Base-by-base conservation (phyloP, 176 grass and related monocot species). In the Coix lacrymajobi region DNA sequence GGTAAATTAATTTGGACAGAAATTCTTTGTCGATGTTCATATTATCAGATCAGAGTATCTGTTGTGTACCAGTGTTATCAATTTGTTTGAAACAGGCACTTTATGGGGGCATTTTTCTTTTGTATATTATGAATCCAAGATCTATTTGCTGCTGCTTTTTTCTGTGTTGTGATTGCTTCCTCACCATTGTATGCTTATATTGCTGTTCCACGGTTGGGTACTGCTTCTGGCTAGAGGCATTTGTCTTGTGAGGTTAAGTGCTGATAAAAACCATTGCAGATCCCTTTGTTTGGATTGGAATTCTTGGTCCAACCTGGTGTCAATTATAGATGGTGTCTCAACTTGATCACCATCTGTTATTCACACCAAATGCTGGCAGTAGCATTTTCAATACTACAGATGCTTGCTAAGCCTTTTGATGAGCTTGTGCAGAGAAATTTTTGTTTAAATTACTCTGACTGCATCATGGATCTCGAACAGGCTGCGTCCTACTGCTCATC, bases 1-100 rank as follows among this genome's bases (percentile, higher is more conserved):
- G 41, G n/a, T 76, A 73, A 76, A 62, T 9, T 79, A 85, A 13
- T 32, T 85, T 77, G 33, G 36, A 70, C 49, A 43, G 41, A 62
- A 49, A 46, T 22, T 84, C 40, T 2, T 26, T 14, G 29, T 31
- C n/a, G 11, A 12, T 26, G 19, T 57, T 64, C 22, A 49, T 29
- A 56, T 6, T 4, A 54, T 67, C 33, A n/a, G n/a, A n/a, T n/a
- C n/a, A 32, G 8, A 76, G 7, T 38, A 38, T 54, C 3, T 65
- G 3, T 37, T 24, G 24, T 15, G 5, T 51, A 25, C 48, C 1
- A 9, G n/a, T 14, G 3, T 72, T 6, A 41, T 58, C 19, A 41
- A 4, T 60, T 58, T 58, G 49, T 41, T 58, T 1, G 8, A 41
- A 69, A 3, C 5, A 3, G 56, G 34, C 9, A 1, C 51, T 29